These are phyloP conservation scores for Claviceps arundinis DNA, from an alignment of 2,329 filamentous ascomycete genomes.

Conservation along the genomic window DNA sequence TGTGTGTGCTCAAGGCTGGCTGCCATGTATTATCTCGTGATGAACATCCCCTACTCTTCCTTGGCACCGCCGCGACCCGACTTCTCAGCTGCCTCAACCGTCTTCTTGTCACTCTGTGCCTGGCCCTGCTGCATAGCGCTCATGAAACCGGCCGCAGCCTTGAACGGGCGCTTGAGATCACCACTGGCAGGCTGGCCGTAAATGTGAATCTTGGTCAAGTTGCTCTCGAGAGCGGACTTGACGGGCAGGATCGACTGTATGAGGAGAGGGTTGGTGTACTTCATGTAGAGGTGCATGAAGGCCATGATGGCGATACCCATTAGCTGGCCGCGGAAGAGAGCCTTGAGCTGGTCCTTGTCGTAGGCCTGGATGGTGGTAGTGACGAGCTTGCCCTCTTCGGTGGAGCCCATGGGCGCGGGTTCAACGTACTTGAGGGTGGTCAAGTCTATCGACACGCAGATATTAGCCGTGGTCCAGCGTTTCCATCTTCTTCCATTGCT, in stretches of 20 bases:
- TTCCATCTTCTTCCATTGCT: background rate
- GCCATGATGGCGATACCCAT: constrained; percentile 98
- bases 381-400: constrained; percentile 89
- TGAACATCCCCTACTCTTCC: constrained; percentile 44
- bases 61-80: constrained; percentile 57
- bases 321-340: constrained; percentile 75
- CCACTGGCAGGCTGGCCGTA: constrained; percentile 76
- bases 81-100: constrained; percentile 67
- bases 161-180: constrained; percentile 93
- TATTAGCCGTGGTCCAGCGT: background rate
- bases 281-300: constrained; percentile 98
- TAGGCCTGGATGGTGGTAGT: constrained; percentile 95
- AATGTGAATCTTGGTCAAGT: constrained; percentile 91
- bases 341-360: constrained; percentile 74
- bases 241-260: constrained; percentile 98
- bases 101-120: constrained; percentile 85
- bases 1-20: background rate
- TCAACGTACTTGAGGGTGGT: constrained; percentile 98
- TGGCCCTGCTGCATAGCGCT: constrained; percentile 58
- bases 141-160: constrained; percentile 73
- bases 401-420: constrained; percentile 81
- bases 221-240: constrained; percentile 90
- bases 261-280: constrained; percentile 97
- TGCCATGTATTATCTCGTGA: background rate
- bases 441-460: constrained; percentile 49